These are phyloP conservation scores for Cucurbita maxima DNA, from an alignment of 306 rosid genomes.

Conservation along the genomic window DNA sequence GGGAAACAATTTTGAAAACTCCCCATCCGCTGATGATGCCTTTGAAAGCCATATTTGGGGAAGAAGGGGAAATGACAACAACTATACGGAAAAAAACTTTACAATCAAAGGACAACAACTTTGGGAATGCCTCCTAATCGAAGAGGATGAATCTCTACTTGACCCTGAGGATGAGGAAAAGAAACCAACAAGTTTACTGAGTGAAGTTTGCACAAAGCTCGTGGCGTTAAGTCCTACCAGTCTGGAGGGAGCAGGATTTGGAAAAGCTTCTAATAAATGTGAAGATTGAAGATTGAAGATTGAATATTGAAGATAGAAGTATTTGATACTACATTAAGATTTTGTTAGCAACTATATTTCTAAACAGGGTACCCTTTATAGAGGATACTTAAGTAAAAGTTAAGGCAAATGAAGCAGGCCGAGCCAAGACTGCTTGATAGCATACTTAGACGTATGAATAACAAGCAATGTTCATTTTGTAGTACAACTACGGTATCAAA, in stretches of 20 bases:
- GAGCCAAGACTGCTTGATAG: not conserved
- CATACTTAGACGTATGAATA: not conserved
- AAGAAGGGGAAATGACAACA: constrained; percentile 1
- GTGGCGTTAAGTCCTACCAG: not conserved
- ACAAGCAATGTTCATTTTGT: not conserved
- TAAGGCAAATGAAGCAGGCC: not conserved
- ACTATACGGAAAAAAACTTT: not conserved
- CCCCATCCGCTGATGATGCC: not conserved
- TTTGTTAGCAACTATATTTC: not conserved
- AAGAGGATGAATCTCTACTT: constrained; percentile 26
- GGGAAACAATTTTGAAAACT: not conserved
- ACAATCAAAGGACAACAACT: constrained; percentile 14
- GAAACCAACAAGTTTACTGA: constrained; percentile 27
- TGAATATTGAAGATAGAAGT: constrained; percentile 12
- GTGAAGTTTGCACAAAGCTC: constrained; percentile 39
- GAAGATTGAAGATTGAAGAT: constrained; percentile 6
- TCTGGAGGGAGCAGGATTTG: constrained; percentile 16
- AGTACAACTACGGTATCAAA: not conserved
- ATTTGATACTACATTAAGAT: not conserved
- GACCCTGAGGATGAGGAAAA: constrained; percentile 12
- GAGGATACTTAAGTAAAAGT: not conserved
- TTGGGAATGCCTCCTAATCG: constrained; percentile 24
- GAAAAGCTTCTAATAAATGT: constrained; percentile 36
- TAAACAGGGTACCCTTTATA: not conserved
- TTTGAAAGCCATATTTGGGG: constrained; percentile 3